Conservation (phyloP, 176 grass and related monocot genomes). For the Poa pratensis region DNA sequence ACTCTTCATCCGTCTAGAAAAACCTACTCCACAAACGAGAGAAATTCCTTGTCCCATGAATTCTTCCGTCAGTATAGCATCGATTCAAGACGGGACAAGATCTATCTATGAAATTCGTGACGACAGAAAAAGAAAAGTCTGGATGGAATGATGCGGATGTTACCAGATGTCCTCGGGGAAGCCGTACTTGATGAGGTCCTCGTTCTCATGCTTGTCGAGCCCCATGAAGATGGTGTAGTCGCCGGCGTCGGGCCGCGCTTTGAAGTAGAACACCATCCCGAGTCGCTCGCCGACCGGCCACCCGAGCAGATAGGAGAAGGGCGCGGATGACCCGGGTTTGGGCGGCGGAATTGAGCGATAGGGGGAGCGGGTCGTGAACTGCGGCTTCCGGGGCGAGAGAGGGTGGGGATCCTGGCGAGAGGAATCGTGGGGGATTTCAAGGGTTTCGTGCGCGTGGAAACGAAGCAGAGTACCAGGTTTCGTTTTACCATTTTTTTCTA, state of each 20-base stretch:
- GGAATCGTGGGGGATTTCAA: conserved; percentile 26
- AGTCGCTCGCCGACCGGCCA: conserved; percentile 21
- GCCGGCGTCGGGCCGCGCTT: conserved; percentile 78
- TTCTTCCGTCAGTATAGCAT: background rate
- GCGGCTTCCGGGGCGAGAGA: background rate
- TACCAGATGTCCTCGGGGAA: conserved; percentile 98
- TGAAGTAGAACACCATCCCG: conserved; percentile 98
- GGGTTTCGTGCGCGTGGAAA: conserved; percentile 55
- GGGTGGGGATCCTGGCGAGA: background rate
- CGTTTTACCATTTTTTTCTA: background rate
- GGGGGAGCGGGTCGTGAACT: background rate
- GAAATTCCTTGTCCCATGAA: background rate
- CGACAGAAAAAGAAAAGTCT: background rate
- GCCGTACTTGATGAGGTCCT: conserved; percentile 95
- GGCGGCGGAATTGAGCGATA: conserved; percentile 13
- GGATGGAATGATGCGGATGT: background rate
- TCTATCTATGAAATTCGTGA: background rate
- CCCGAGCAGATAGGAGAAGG: conserved; percentile 47
- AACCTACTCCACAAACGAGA: background rate
- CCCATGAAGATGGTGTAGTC: conserved; percentile 99
- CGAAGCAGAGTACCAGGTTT: conserved; percentile 33
- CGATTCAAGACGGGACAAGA: background rate
- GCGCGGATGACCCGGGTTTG: conserved; percentile 14
- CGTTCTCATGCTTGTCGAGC: conserved; percentile 89
- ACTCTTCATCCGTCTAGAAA: background rate